These are phyloP conservation scores for Colletotrichum lini DNA, from an alignment of 2,329 filamentous ascomycete species.

Conservation along the genomic window DNA sequence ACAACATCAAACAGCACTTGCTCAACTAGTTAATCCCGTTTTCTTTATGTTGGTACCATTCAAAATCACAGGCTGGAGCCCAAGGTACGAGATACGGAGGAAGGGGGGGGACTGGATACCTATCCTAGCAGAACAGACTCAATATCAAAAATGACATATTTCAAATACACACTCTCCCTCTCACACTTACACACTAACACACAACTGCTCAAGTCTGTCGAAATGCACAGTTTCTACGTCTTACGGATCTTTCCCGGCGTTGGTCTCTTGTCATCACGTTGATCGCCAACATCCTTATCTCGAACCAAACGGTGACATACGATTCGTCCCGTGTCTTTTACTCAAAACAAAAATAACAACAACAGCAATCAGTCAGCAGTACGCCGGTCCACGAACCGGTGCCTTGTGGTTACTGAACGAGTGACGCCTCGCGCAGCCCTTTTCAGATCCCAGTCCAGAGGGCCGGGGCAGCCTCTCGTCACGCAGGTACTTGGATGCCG, in stretches of 20 bases:
- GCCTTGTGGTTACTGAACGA: neutral
- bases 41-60: slow-evolving; percentile 27
- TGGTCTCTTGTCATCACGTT: neutral
- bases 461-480: slow-evolving; percentile 37
- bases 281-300: neutral
- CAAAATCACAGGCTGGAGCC: slow-evolving; percentile 39
- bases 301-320: neutral
- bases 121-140: slow-evolving; percentile 34
- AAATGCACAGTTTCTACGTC: neutral
- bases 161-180: neutral
- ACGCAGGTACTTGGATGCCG: slow-evolving; percentile 14
- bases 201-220: too few relatives aligned
- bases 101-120: slow-evolving; percentile 20
- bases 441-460: slow-evolving; percentile 32
- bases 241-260: neutral
- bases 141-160: slow-evolving; percentile 28
- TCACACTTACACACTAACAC: too few relatives aligned
- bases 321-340: neutral
- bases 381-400: neutral
- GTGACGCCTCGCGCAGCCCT: slow-evolving; percentile 38
- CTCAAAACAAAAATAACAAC: slow-evolving; percentile 8
- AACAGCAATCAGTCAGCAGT: slow-evolving; percentile 6
- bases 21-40: slow-evolving; percentile 28
- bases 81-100: slow-evolving; percentile 31
- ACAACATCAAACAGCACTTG: slow-evolving; percentile 2